Conservation (phyloP, 75 land plant genomes). For the Pinus albicaulis region DNA sequence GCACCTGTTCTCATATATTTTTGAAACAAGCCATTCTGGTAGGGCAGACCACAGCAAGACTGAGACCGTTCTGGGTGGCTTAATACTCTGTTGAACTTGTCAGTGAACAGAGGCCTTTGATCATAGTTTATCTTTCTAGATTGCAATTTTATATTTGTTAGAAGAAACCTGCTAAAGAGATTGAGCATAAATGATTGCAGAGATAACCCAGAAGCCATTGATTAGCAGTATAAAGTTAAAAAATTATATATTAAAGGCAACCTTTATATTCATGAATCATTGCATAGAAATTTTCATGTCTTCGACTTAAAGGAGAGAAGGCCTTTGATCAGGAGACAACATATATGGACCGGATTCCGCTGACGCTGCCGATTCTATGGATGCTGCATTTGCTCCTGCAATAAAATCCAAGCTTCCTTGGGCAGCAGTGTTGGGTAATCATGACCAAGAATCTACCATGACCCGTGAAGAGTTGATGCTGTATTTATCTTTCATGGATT, state of each 20-base stretch:
- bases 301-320: not conserved
- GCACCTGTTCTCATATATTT: no score
- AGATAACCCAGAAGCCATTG: not conserved
- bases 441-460: conserved; percentile 92
- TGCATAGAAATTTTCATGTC: no score
- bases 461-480: conserved; percentile 61
- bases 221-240: no score
- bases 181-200: not conserved
- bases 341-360: conserved; percentile 60
- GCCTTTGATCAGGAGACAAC: conserved; percentile 71
- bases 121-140: not conserved
- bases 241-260: not conserved
- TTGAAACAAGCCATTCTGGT: no score
- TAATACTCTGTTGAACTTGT: no score
- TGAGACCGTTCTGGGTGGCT: no score
- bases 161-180: not conserved
- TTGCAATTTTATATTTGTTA: not conserved
- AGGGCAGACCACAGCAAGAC: no score
- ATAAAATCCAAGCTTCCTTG: conserved; percentile 73
- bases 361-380: conserved; percentile 79
- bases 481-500: conserved; percentile 69
- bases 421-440: conserved; percentile 97
- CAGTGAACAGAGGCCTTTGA: no score
- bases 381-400: conserved; percentile 71
- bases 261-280: not conserved